Base-by-base conservation (phyloP, 1,284 basidiomycete genomes). In the Melampsora medusae region DNA sequence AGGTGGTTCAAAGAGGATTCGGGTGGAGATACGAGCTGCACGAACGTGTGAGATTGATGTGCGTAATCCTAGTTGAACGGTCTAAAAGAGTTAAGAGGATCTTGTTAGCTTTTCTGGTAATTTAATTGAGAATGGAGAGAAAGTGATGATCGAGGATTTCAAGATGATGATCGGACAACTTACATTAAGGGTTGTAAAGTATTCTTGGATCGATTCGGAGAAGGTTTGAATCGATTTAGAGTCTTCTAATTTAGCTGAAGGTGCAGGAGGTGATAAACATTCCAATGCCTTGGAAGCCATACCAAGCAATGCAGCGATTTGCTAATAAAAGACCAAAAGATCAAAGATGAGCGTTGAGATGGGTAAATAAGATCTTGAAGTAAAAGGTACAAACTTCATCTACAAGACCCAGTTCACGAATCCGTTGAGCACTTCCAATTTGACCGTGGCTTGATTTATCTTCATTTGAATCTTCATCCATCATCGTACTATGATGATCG, bases 151-250 rank as follows among this genome's bases (percentile, higher is more conserved):
- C 33, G 31, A 19, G 65, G n/a, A 7, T 35, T 22, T 9, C 17
- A n/a, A 14, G 6, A 9, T 0, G 35, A 16, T 7, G 50, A 56
- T 31, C n/a, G 33, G 17, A 14, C 5, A 25, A 25, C 69, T 48
- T 4, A 70, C 69, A 35, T 72, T 72, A 22, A 72, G 62, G 14
- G 49, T 35, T 10, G 64, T 62, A 59, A 73, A 73, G 62, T 73
- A 73, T 38, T 56, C 31, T 19, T 28, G 6, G 17, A 71, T 62
- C 69, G 46, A 46, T 14, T 31, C 33, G 1, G 69, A 71, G 35
- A 71, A 71, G 1, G 28, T 66, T 10, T 53, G 28, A n/a, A 28
- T 66, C 16, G 62, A 33, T 46, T 38, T 28, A 48, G 42, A 28
- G 17, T 46, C 49, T n/a, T 56, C 56, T 4, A 35, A 9, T 22